These are phyloP conservation scores for Trifolium pratense DNA, from an alignment of 306 rosid genomes.

Conservation along the genomic window DNA sequence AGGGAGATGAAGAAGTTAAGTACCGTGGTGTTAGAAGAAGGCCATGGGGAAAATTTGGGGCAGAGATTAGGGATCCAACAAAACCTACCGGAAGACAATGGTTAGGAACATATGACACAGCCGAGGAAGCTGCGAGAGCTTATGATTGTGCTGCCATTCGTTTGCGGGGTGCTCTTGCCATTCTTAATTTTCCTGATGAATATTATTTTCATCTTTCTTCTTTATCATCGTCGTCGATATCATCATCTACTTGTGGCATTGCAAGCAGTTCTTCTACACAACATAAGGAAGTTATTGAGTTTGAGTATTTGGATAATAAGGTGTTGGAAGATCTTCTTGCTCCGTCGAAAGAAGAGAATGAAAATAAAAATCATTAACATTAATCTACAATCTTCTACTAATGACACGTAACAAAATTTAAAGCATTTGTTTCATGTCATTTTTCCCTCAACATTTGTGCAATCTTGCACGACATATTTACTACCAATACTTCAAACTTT, in stretches of 20 bases:
- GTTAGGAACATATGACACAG: conserved; percentile 79
- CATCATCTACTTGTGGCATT: not conserved
- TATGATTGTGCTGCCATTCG: conserved; percentile 74
- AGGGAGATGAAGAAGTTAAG: conserved; percentile 48
- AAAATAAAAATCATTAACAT: not conserved
- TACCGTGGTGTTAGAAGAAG: conserved; percentile 71
- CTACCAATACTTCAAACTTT: not conserved
- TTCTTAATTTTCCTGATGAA: conserved; percentile 45
- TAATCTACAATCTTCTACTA: not conserved
- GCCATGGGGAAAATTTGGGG: conserved; percentile 84
- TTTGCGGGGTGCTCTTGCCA: conserved; percentile 63
- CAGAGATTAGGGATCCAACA: conserved; percentile 71
- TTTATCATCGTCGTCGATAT: not conserved
- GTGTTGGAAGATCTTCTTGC: conserved; percentile 54
- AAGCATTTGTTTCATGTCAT: not conserved
- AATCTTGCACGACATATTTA: not conserved
- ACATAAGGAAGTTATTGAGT: conserved; percentile 42
- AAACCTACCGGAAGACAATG: conserved; percentile 63
- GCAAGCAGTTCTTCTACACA: conserved; percentile 35
- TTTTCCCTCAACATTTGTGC: not conserved
- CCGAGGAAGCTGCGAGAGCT: conserved; percentile 78
- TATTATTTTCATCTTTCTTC: conserved; percentile 47
- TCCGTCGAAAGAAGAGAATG: conserved; percentile 7
- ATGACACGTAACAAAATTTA: not conserved
- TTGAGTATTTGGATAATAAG: conserved; percentile 47